phyloP scores from a whole-genome alignment of 2,329 filamentous ascomycete genomes.

The Alternaria sp. region DNA sequence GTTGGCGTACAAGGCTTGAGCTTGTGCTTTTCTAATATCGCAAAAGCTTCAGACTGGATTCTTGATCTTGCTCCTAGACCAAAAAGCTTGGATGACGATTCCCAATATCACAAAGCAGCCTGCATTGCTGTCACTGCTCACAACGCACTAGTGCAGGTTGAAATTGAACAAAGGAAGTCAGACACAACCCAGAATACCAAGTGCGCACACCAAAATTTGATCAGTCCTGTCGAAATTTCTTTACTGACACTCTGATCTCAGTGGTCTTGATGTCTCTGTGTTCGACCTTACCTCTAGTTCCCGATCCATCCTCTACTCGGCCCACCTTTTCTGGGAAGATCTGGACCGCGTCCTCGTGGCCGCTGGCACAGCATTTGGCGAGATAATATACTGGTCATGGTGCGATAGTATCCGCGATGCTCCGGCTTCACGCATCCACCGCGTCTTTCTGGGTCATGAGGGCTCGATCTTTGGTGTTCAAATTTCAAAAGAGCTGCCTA shows the following conservation, averaged over 20 bases:
- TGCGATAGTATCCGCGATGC: slow-evolving; percentile 42
- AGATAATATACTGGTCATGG: slow-evolving; percentile 89
- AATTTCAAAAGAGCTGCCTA: slow-evolving; percentile 64
- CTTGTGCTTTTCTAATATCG: slow-evolving; percentile 28
- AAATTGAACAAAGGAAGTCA: slow-evolving; percentile 21
- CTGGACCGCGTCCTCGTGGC: slow-evolving; percentile 73
- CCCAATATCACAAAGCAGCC: slow-evolving; percentile 8
- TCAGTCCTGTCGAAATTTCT: background rate
- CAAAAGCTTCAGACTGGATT: slow-evolving; percentile 49
- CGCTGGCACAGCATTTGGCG: slow-evolving; percentile 92
- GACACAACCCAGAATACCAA: slow-evolving; percentile 2
- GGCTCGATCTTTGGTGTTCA: slow-evolving; percentile 92
- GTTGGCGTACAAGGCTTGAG: slow-evolving; percentile 34
- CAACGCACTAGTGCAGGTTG: slow-evolving; percentile 74
- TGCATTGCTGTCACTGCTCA: slow-evolving; percentile 75
- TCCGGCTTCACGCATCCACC: slow-evolving; percentile 55
- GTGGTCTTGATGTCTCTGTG: slow-evolving; percentile 44
- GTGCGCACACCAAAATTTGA: slow-evolving; percentile 4
- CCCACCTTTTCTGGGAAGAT: slow-evolving; percentile 72
- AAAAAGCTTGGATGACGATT: slow-evolving; percentile 14
- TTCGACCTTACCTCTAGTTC: slow-evolving; percentile 69
- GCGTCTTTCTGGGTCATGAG: slow-evolving; percentile 75
- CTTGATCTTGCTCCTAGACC: slow-evolving; percentile 40
- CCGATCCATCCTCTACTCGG: slow-evolving; percentile 87
- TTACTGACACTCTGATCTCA: slow-evolving; percentile 13